Conservation (phyloP, 2,329 filamentous ascomycete genomes). For the Ceratocystis harringtonii region DNA sequence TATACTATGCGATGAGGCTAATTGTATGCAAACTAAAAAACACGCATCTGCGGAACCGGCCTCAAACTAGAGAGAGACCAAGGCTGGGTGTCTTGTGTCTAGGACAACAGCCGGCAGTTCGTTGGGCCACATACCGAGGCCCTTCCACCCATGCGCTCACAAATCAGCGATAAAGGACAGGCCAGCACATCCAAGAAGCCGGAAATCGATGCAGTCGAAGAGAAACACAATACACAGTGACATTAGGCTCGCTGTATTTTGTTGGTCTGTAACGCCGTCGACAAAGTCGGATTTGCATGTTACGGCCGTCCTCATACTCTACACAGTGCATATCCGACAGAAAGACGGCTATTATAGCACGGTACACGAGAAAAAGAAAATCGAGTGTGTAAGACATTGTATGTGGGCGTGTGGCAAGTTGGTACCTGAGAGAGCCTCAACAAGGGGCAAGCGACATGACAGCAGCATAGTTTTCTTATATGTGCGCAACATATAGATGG, state of each 20-base stretch:
- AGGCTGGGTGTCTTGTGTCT: not conserved
- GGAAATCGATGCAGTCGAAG: too few relatives aligned
- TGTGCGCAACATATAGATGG: not conserved
- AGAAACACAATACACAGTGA: too few relatives aligned
- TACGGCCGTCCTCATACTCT: too few relatives aligned
- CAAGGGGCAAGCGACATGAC: not conserved
- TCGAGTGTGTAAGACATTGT: not conserved
- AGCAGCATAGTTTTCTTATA: not conserved
- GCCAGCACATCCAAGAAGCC: not conserved
- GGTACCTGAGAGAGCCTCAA: constrained; percentile 1
- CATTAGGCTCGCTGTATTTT: too few relatives aligned
- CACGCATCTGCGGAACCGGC: not conserved
- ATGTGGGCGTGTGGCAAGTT: not conserved
- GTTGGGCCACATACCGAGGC: not conserved
- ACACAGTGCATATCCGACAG: too few relatives aligned
- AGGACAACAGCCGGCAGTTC: not conserved
- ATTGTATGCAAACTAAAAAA: not conserved
- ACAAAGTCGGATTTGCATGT: too few relatives aligned
- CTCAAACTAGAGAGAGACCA: not conserved
- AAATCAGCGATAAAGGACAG: not conserved
- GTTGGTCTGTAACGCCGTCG: too few relatives aligned
- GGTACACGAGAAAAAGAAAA: not conserved
- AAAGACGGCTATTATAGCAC: too few relatives aligned
- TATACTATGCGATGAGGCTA: not conserved
- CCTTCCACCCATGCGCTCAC: not conserved